phyloP scores from a whole-genome alignment of 148 eudicot species.

The Suaeda aralocaspica region DNA sequence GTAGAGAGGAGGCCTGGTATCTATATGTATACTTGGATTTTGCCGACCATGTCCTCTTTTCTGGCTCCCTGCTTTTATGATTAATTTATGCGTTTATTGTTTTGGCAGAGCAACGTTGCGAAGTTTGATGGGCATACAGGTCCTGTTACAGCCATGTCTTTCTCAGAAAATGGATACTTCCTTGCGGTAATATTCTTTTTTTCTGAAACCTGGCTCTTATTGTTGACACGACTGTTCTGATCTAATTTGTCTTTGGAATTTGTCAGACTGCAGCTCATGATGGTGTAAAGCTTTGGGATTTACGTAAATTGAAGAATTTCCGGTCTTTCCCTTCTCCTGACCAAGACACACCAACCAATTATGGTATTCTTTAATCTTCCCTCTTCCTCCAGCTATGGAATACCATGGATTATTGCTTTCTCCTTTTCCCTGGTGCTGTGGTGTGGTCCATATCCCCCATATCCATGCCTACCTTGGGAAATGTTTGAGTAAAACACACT shows the following conservation, averaged over 20 bases:
- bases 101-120: conserved; percentile 72
- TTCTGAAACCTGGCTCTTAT: not conserved
- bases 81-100: not conserved
- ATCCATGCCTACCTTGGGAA: not conserved
- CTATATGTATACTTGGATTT: not conserved
- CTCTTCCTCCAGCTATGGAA: not conserved
- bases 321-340: conserved; percentile 74
- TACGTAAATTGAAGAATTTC: conserved; percentile 83
- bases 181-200: conserved; percentile 56
- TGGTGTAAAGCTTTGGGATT: conserved; percentile 97
- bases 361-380: conserved; percentile 44
- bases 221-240: not conserved
- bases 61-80: not conserved
- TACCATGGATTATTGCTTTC: not conserved
- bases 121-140: conserved; percentile 86
- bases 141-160: conserved; percentile 82
- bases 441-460: not conserved
- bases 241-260: conserved; percentile 17
- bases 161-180: conserved; percentile 97
- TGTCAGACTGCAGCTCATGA: conserved; percentile 91
- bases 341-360: conserved; percentile 62
- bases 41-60: not conserved
- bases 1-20: conserved; percentile 31
- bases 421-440: not conserved
- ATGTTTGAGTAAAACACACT: not conserved